Percentiles rank a stretch among this genome's conserved stretches.
Evolutionary conservation across 345 rosid species (phyloP).

Genomic region (Dipteronia sinensis): DNA sequence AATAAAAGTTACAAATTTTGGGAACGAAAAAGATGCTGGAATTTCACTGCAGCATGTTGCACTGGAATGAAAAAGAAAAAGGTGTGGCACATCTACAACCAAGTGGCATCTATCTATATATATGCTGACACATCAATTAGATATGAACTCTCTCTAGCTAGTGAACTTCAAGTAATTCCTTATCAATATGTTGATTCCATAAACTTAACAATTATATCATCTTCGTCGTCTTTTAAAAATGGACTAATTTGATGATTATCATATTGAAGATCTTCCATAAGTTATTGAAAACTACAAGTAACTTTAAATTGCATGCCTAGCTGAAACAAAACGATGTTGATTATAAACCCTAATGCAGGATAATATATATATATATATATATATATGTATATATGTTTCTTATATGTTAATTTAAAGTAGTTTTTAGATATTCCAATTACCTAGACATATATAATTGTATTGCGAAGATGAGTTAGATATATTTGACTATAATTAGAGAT

Average conservation of each 20-base stretch:
- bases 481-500: background rate
- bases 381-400: background rate
- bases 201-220: conserved; percentile 32
- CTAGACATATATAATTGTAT: background rate
- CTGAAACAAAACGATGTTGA: background rate
- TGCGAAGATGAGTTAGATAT: background rate
- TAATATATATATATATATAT: background rate
- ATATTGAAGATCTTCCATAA: too few relatives aligned
- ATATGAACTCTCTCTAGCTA: too few relatives aligned
- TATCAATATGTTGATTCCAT: conserved; percentile 17
- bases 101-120: conserved; percentile 18
- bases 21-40: conserved; percentile 34
- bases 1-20: conserved; percentile 17
- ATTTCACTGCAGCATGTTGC: conserved; percentile 28
- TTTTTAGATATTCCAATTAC: background rate
- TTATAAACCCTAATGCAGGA: background rate
- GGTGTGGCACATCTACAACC: conserved; percentile 33
- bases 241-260: too few relatives aligned
- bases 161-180: background rate
- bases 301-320: conserved; percentile 34
- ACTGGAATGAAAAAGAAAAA: conserved; percentile 31
- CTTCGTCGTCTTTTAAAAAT: too few relatives aligned
- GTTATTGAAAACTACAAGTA: conserved; percentile 27
- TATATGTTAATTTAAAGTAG: too few relatives aligned
- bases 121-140: conserved; percentile 21